Base-by-base conservation (phyloP, 1,284 basidiomycete species). In the Tilletia setariae region DNA sequence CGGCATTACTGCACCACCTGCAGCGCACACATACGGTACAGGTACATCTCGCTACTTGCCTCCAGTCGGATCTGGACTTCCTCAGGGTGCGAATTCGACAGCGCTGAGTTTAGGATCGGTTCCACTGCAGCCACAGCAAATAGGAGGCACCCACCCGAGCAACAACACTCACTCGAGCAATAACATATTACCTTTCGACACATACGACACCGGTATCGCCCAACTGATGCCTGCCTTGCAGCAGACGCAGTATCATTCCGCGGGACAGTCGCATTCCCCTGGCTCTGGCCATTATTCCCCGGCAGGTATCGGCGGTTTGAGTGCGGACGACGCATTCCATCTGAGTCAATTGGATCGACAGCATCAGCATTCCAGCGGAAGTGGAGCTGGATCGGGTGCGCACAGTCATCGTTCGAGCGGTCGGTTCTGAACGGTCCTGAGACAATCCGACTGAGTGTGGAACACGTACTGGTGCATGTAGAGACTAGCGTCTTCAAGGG, bases 171-270 rank as follows among this genome's bases (percentile, higher is more conserved):
- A 32, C 30, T 32, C 19, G 15, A 61, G n/a, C 56, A 61, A 35
- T 30, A 61, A 61, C 32, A 71, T 73, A 13, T 30, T 76, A 44
- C 75, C 75, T 2, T 72, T 75, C n/a, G 74, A 76, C 56, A 76
- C 74, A 15, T 76, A 76, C 65, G 75, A 76, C 51, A 70, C 72
- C 8, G 75, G 74, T n/a, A 76, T 76, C 68, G 70, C 75, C 11
- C 72, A 72, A 32, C 63, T 76, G 15, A 67, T 74, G 3, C 73
- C 73, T 13, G 47, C 65, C 13, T 40, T 66, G 19, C 53, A 66
- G 44, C 65, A 49, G 30, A 32, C 65, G 23, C 65, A 66, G 49
- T 66, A 66, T 19, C 56, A 51, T 25, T 51, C 64, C 30, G 64
- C 49, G 2, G 64, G 64, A 49, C 16, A 19, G 4, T 30, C 49